Evolutionary conservation across 345 rosid species (phyloP), one percentile per base, ranked within the genome.

Genomic region (Bruguiera gymnorhiza): DNA sequence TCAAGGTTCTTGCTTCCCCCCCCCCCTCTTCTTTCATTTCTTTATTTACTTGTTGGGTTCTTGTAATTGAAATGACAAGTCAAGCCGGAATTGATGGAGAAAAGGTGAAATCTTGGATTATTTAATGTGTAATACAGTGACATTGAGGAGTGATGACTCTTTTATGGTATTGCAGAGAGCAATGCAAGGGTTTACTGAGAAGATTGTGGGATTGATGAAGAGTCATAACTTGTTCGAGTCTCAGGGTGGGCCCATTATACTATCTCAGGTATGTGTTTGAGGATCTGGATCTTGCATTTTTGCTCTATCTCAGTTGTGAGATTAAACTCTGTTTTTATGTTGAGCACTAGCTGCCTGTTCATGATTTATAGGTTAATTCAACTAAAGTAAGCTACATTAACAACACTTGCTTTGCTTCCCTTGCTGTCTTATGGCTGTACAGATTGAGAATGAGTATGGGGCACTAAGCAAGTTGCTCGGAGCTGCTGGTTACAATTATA

Each of bases 381-480:
- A 43, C 48, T 43, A 9, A 43, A 43, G 3, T 43, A 43, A 13
- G 48, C 15, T 11, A 13, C 48, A 43, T 43, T 43, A 11, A 43
- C 16, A 43, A 11, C 60, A 50, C 10, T 4, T 36, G 26, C 20
- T 31, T 23, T 65, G 46, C 6, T 21, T 16, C 30, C 61, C 26
- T 39, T 39, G 11, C 30, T 19, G 26, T 39, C 53, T 2, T 34
- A 8, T 67, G 58, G 61, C 60, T 6, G 32, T 81, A 73, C 79
- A 96, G 99, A 96, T 96, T 82, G 99, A 96, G 87, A 96, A 96
- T 70, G 99, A 96, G 79, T 96, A 96, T 73, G 99, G 99, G 10
- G 82, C 79, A 67, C 95, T 87, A 80, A 94, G 96, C 54, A 91
- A 95, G 80, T 61, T 79, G 72, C 74, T 87, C 23, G 99, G 98